A percentile compares a stretch with the other conserved stretches of the same genome.
phyloP scores from a whole-genome alignment of 768 basidiomycete species.

The Pisolithus tinctorius region DNA sequence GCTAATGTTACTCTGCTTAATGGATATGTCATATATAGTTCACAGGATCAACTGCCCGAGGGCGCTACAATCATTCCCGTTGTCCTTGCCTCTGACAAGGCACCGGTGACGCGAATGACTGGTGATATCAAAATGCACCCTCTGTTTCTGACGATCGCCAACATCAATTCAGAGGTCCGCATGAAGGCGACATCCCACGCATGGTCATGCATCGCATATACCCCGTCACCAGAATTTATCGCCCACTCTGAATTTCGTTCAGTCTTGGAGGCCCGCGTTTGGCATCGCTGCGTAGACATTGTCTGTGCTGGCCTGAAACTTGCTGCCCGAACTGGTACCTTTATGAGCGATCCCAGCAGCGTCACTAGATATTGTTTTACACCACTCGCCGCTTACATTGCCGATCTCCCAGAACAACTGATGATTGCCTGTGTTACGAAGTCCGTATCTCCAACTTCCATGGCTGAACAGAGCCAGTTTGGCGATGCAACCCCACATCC shows the following conservation, averaged over 20 bases:
- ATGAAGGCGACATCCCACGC: constrained; percentile 1
- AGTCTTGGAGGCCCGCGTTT: not conserved
- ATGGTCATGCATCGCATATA: constrained; percentile 2
- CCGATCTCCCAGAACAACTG: not conserved
- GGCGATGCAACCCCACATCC: not conserved
- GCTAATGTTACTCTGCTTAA: not conserved
- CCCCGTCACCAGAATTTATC: not conserved
- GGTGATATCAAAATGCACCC: constrained; percentile 5
- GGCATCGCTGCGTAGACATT: constrained; percentile 1
- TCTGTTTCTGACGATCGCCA: constrained; percentile 5
- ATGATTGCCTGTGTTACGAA: not conserved
- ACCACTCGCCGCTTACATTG: not conserved
- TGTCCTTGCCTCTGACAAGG: constrained; percentile 16
- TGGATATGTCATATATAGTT: too few relatives aligned
- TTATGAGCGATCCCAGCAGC: too few relatives aligned
- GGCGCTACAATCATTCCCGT: constrained; percentile 13
- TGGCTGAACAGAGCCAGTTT: not conserved
- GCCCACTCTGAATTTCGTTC: not conserved
- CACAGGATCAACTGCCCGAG: not conserved
- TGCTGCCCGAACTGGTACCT: not conserved
- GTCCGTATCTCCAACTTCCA: not conserved
- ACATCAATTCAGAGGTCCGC: constrained; percentile 3
- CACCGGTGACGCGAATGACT: not conserved
- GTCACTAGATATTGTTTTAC: not conserved
- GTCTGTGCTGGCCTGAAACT: not conserved